A percentile compares a stretch with the other conserved stretches of the same genome.
Evolutionary conservation across 495 filamentous ascomycete genomes (phyloP).

Genomic region (Hypoxylon rickii): DNA sequence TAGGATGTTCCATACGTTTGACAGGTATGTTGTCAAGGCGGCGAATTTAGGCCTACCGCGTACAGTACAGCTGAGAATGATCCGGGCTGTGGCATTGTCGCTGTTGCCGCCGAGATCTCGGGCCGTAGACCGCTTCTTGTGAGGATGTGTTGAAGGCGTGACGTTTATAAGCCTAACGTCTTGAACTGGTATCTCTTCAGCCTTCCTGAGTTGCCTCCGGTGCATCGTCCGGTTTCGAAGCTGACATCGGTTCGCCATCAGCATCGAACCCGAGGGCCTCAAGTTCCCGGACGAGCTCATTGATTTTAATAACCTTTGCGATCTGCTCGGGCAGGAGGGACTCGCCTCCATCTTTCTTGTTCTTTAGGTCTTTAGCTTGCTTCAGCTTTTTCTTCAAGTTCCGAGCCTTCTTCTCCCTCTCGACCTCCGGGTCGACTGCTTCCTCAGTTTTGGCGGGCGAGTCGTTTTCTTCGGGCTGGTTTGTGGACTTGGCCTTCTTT

Average conservation of each 20-base stretch:
- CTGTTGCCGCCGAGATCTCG: neutral
- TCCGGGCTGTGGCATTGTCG: neutral
- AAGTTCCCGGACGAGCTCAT: slow-evolving; percentile 87
- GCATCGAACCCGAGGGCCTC: slow-evolving; percentile 83
- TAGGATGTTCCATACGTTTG: neutral
- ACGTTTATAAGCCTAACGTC: neutral
- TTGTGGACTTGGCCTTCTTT: slow-evolving; percentile 77
- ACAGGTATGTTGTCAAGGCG: neutral
- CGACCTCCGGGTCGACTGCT: slow-evolving; percentile 66
- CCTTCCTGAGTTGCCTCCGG: slow-evolving; percentile 21
- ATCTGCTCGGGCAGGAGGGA: slow-evolving; percentile 89
- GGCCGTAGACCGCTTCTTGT: neutral
- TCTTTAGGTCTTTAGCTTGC: slow-evolving; percentile 86
- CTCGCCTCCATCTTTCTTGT: slow-evolving; percentile 87
- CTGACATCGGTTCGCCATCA: slow-evolving; percentile 53
- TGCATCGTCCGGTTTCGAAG: neutral
- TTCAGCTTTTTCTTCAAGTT: slow-evolving; percentile 95
- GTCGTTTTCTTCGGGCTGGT: slow-evolving; percentile 37
- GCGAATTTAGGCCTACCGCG: neutral
- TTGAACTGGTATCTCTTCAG: neutral
- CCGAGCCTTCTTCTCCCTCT: slow-evolving; percentile 89
- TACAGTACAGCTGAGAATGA: neutral
- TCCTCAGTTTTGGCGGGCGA: slow-evolving; percentile 41
- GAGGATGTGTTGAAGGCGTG: neutral
- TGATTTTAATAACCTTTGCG: slow-evolving; percentile 96